Evolutionary conservation across 106 monocot species (phyloP).

Genomic region (Posidonia australis): DNA sequence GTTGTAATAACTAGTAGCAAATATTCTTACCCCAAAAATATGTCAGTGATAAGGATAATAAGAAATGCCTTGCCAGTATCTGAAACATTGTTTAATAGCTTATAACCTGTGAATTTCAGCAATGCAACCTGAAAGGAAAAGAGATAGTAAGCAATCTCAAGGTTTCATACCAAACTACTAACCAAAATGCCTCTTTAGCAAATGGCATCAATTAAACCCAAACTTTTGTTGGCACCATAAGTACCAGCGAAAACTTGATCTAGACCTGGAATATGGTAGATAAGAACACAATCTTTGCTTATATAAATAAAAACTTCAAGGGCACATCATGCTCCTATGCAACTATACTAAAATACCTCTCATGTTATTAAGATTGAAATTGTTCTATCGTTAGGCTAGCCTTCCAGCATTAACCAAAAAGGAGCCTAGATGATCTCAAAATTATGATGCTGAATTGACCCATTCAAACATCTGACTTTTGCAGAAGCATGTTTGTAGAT

Average conservation of each 20-base stretch:
- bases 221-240: not conserved
- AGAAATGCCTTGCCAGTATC: conserved; percentile 47
- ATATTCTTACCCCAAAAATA: conserved; percentile 78
- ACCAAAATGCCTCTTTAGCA: not conserved
- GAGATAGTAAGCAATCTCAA: not conserved
- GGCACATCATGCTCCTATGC: no score
- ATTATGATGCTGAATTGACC: no score
- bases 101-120: conserved; percentile 89
- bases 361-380: no score
- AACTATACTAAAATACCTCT: no score
- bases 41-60: conserved; percentile 87
- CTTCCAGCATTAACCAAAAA: no score
- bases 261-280: no score
- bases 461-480: no score
- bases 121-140: conserved; percentile 75
- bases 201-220: not conserved
- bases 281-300: no score
- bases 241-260: not conserved
- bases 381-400: no score
- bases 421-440: no score
- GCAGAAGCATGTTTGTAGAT: no score
- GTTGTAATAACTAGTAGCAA: not conserved
- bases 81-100: conserved; percentile 85
- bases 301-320: no score
- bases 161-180: not conserved